Base-by-base conservation (phyloP, 2,329 filamentous ascomycete genomes). In the Xylariales sp. region DNA sequence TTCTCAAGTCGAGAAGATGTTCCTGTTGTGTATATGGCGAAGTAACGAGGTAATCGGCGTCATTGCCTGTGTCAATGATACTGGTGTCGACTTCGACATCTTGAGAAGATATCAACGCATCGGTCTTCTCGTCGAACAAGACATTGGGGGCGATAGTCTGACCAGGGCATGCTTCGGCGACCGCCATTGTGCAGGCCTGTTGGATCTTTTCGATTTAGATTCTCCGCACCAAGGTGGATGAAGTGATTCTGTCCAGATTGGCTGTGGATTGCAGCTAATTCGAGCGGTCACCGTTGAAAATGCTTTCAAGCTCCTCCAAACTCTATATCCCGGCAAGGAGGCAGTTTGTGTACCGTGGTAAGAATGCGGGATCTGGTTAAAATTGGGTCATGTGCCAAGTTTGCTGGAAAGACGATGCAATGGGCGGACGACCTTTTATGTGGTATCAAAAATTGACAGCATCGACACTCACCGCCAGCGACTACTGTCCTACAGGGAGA, bases 1-100 rank as follows among this genome's bases (percentile, higher is more conserved):
- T 79, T 33, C 70, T 63, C 43, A 95, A 72, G 57, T 90, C 80
- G 24, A 95, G 78, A 36, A 87, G 77, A 60, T 95, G 88, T 3
- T 75, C 69, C 20, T 68, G 61, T 31, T 82, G 78, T 8, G 79
- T 78, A 60, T 95, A 95, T 1, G 88, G 88, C 1, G 89, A 95
- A 47, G 82, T 74, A 29, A 85, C 69, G 32, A 93, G 65, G 53
- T 60, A 66, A 46, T 61, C 52, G 20, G 52, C 48, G 10, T 45
- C 31, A 31, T 45, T 12, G 38, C 35, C 38, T 22, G 19, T 36
- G 5, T 3, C 28, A 31, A 27, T 21, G 19, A 15, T 36, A 9
- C 18, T 24, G 19, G 9, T n/a, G 5, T 40, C 21, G 21, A 19
- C 6, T 8, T 5, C 16, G 14, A 43, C 10, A 15, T 42, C 22